Base-by-base conservation (phyloP, 345 rosid species). In the Hirschfeldia incana region DNA sequence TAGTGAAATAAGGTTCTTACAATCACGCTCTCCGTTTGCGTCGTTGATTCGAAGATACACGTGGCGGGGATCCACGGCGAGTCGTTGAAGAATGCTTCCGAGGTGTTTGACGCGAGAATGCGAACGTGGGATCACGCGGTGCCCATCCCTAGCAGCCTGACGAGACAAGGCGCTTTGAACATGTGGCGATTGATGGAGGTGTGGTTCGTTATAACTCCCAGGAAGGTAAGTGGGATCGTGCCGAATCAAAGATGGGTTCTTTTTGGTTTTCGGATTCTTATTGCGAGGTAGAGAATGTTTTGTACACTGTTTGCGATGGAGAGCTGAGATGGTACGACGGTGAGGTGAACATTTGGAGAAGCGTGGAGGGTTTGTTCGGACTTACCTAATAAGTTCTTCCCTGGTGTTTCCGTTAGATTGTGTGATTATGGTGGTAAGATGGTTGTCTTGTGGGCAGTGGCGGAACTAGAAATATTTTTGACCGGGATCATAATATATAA, bases 231-330 rank as follows among this genome's bases (percentile, higher is more conserved):
- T 46, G 53, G 53, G 53, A 46, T 3, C 15, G 13, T 4, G 15
- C 78, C 88, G 90, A 83, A n/a, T 87, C 94, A 76, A 62, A 51
- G 21, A 51, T 51, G 58, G 58, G 21, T 51, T n/a, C 21, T n/a
- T 51, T 51, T 51, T n/a, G 58, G 58, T 51, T 46, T 64, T 64
- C 68, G 2, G 26, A 64, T 64, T 33, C 46, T 15, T 16, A 15
- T 8, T 65, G 68, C 68, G 46, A 3, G 30, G 21, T 65, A 16
- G 69, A 34, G n/a, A 65, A 65, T 65, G 69, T 36, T 34, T 16
- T 16, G 13, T 65, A 34, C 46, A 34, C 69, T 65, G 29, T 9
- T 36, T 9, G 0, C 0, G 1, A 34, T 2, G 68, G 68, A 9
- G 11, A 0, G 49, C 4, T 65, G 8, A 9, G 0, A 17, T 65